phyloP scores from a whole-genome alignment of 192 early-diverging fungal genomes.

The Spizellomyces sp. region DNA sequence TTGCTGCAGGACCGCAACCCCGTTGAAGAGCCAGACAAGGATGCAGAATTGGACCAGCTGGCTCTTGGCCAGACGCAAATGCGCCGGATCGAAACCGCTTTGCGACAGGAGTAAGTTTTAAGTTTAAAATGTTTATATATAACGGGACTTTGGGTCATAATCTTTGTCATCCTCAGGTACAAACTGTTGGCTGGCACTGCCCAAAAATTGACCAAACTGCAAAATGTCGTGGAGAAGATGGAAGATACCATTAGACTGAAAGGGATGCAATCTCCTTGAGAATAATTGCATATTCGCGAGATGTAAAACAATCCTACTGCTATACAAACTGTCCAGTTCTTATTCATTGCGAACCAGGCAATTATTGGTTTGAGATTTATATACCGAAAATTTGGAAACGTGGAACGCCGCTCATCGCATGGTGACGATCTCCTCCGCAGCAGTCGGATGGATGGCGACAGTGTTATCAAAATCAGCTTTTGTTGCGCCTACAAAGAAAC shows the following conservation, averaged over 20 bases:
- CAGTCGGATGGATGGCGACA: conserved; percentile 97
- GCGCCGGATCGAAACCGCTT: conserved; percentile 15
- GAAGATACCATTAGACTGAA: not conserved
- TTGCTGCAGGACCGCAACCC: conserved; percentile 2
- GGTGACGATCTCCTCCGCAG: conserved; percentile 93
- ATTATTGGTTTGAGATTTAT: too few species aligned
- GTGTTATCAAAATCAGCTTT: conserved; percentile 95
- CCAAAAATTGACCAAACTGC: conserved; percentile 10
- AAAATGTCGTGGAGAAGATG: not conserved
- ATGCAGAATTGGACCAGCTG: conserved; percentile 2
- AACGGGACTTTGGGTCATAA: too few species aligned
- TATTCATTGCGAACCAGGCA: too few species aligned
- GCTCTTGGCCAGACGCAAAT: conserved; percentile 13
- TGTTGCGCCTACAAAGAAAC: conserved; percentile 64
- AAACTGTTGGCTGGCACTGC: conserved; percentile 1
- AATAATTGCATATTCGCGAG: too few species aligned
- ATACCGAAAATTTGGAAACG: too few species aligned
- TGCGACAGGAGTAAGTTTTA: conserved; percentile 24
- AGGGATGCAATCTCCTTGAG: too few species aligned
- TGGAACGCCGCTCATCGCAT: conserved; percentile 42
- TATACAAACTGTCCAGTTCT: too few species aligned
- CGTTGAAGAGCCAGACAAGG: not conserved
- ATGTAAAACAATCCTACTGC: too few species aligned
- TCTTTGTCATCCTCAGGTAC: conserved; percentile 5
- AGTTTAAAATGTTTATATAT: not conserved